phyloP scores from a whole-genome alignment of 106 monocot species.

The Ottelia alismoides region DNA sequence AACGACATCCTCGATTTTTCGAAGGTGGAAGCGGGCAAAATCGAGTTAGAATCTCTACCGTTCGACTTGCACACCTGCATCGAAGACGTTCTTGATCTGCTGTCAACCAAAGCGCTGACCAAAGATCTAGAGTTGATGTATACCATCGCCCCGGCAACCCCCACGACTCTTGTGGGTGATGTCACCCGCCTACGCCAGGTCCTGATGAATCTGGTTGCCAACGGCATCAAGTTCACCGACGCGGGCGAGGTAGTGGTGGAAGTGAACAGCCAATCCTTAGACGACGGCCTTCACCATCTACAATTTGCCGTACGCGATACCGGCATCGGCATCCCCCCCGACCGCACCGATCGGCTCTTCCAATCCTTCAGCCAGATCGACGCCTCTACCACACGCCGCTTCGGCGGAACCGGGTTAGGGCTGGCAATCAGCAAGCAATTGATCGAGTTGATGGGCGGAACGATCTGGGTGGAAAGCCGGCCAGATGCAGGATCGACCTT shows the following conservation, averaged over 20 bases:
- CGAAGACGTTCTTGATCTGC: background rate
- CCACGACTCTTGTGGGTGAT: background rate
- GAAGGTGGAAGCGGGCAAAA: background rate
- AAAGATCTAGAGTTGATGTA: background rate
- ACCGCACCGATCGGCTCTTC: background rate
- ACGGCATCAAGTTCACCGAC: background rate
- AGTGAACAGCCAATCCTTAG: background rate
- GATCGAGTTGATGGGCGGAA: background rate
- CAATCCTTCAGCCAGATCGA: background rate
- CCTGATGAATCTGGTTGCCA: background rate
- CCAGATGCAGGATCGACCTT: background rate
- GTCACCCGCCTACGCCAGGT: background rate
- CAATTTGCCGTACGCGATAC: background rate
- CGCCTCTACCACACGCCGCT: background rate
- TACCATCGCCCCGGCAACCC: background rate
- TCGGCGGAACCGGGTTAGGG: background rate
- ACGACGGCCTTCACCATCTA: background rate
- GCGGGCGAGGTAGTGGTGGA: background rate
- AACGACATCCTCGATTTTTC: background rate
- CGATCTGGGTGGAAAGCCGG: background rate
- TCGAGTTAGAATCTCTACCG: background rate
- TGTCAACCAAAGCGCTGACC: background rate
- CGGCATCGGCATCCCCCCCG: background rate
- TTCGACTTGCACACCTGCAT: background rate
- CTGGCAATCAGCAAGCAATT: background rate